Evolutionary conservation across 2,329 filamentous ascomycete species (phyloP), one percentile per base, ranked within the genome.

Genomic region (Phaeosphaeria sp.): DNA sequence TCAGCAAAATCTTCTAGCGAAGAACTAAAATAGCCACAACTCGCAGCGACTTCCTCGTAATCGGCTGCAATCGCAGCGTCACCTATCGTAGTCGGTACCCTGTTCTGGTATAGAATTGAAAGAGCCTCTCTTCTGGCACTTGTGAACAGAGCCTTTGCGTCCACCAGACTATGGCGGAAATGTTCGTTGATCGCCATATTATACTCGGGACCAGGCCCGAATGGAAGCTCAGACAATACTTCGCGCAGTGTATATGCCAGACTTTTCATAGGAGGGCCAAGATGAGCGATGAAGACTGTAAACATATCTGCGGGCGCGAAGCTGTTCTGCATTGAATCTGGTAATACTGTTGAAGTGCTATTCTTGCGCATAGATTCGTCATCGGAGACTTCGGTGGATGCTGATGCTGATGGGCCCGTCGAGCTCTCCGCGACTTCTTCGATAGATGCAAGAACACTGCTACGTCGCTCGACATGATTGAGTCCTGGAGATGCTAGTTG

Each of bases 41-140:
- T 96, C n/a, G 95, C 94, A 42, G 94, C 93, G 11, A 98, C 93
- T 77, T 99, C 95, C 75, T 99, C 95, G 56, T 97, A 93, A 75
- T 98, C 95, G 2, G 94, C 95, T 72, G 96, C 90, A 9, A 94
- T 85, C 60, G 90, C 90, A 52, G 92, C 84, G 0, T 90, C 89
- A 43, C 87, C 85, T 2, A 87, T 82, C 56, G 87, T 87, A 11
- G 86, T 87, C 41, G 93, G 82, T 66, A 93, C 89, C 59, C 93
- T 92, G 51, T 86, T 90, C 62, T 86, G 88, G 76, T 99, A 98
- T 0, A 99, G 83, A 56, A 90, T 85, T 55, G 88, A 84, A 6
- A 99, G 81, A 0, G 95, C 93, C 49, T 90, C 87, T 55, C 86
- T 87, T 64, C 93, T 87, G 10, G 93, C 89, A 54, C 85, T 81